These are phyloP conservation scores for Ramalina intermedia DNA, from an alignment of 495 filamentous ascomycete species.

Conservation along the genomic window DNA sequence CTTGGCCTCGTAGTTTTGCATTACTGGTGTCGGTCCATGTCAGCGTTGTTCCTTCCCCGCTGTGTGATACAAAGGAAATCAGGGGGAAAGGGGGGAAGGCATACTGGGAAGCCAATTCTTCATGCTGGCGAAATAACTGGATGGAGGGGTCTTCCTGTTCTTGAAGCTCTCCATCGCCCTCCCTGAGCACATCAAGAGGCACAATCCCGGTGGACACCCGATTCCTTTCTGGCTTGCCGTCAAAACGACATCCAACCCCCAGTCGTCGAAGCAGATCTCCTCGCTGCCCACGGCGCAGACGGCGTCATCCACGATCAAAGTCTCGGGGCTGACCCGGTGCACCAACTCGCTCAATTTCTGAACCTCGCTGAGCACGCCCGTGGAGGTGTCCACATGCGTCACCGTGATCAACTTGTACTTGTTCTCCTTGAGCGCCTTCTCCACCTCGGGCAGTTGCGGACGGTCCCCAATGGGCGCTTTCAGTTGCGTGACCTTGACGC, in stretches of 20 bases:
- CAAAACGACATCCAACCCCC: conserved; percentile 83
- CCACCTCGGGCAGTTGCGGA: conserved; percentile 74
- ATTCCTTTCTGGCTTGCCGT: conserved; percentile 95
- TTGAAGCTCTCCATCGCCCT: conserved; percentile 75
- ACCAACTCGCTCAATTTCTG: conserved; percentile 70
- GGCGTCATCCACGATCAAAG: conserved; percentile 82
- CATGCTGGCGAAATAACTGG: conserved; percentile 85
- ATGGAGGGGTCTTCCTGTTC: conserved; percentile 60
- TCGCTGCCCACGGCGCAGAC: conserved; percentile 95
- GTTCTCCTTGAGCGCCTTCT: conserved; percentile 74
- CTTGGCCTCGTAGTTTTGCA: conserved; percentile 96
- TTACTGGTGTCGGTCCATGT: conserved; percentile 36
- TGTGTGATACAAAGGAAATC: not conserved
- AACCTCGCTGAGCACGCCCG: conserved; percentile 84
- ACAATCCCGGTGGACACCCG: conserved; percentile 83
- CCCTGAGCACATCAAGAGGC: conserved; percentile 81
- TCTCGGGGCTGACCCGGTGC: conserved; percentile 73
- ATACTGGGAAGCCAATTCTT: conserved; percentile 90
- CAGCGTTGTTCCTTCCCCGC: not conserved
- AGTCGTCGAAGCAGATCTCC: conserved; percentile 88
- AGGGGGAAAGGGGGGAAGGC: conserved; percentile 4
- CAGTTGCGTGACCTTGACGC: conserved; percentile 74
- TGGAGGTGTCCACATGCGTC: conserved; percentile 95
- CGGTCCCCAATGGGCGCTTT: conserved; percentile 79
- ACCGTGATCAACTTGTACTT: conserved; percentile 84